Base-by-base conservation (phyloP, 1,139 yeast species). In the Schwanniomyces etchellsii region DNA sequence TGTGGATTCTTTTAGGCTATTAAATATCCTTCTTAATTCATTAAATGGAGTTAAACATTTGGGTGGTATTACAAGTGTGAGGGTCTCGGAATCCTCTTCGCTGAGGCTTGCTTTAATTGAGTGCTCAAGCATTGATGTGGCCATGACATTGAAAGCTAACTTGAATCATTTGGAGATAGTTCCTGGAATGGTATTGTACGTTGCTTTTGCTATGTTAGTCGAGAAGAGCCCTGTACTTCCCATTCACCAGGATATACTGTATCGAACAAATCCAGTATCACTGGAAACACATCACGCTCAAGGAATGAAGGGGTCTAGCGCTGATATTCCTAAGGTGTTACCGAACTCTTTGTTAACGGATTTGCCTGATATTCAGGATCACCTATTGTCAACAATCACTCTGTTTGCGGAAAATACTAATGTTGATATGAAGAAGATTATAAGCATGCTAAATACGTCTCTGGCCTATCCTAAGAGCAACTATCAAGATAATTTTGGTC, bases 81-180 rank as follows among this genome's bases (percentile, higher is more conserved):
- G 88, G 32, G 68, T 86, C 14, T 51, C 74, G 6, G 52, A 57
- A 5, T 57, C 72, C n/a, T 57, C 48, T 21, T 49, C 60, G 5
- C 56, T 64, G 11, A 60, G 60, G 34, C 43, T 65, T 46, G 93
- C 93, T 0, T 66, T 86, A 39, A 80, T 84, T 20, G 93, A 83
- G 52, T 88, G 85, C 55, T 65, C 73, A 4, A 64, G 70, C 23
- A 60, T 82, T 10, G 95, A 85, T 28, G 64, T 77, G 24, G 95
- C 97, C 9, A 76, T 83, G 68, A 72, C 69, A 28, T 85, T 95
- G 29, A 80, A 80, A 47, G 81, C 83, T 4, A 75, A 69, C 29
- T 72, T 88, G 47, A 83, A 82, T 47, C 94, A 88, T 40, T 77
- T 80, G 43, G 96, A 89, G 49, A 65, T 91, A 24, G 74, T 79